Evolutionary conservation across 2,329 filamentous ascomycete genomes (phyloP).

Genomic region (Colletotrichum noveboracense): DNA sequence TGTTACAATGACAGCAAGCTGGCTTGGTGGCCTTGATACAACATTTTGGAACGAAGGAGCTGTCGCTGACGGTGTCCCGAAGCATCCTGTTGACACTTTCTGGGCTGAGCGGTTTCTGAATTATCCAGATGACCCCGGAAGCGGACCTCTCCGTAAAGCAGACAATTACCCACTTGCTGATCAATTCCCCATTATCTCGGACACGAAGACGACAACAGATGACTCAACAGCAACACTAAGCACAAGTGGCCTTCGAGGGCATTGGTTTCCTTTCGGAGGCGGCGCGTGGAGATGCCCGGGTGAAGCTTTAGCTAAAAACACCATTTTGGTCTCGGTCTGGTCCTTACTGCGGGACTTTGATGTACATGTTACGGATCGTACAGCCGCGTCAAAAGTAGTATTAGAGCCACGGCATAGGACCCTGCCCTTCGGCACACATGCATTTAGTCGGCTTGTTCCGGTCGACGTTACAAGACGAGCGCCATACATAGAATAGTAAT

Average conservation of each 20-base stretch:
- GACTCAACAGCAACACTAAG: neutral
- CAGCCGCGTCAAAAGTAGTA: neutral
- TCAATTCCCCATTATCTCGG: no score
- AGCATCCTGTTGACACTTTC: slow-evolving; percentile 10
- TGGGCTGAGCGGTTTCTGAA: slow-evolving; percentile 24
- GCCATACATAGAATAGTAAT: neutral
- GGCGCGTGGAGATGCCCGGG: slow-evolving; percentile 16
- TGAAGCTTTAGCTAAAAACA: slow-evolving; percentile 6
- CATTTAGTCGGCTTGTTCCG: neutral
- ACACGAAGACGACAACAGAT: neutral
- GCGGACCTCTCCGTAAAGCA: slow-evolving; percentile 10
- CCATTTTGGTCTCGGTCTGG: neutral
- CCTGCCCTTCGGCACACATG: slow-evolving; percentile 10
- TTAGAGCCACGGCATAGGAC: neutral
- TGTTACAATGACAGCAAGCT: neutral
- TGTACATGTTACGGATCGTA: neutral
- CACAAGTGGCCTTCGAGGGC: neutral
- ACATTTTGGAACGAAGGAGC: slow-evolving; percentile 2
- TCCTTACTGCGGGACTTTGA: neutral
- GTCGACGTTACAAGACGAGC: neutral
- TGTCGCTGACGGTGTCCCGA: neutral
- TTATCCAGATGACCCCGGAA: slow-evolving; percentile 20
- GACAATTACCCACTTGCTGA: neutral
- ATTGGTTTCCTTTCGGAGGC: slow-evolving; percentile 14
- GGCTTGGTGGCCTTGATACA: slow-evolving; percentile 4